Evolutionary conservation across 257 asterid genomes (phyloP), one percentile per base, ranked within the genome.

Genomic region (Anisodus tanguticus): DNA sequence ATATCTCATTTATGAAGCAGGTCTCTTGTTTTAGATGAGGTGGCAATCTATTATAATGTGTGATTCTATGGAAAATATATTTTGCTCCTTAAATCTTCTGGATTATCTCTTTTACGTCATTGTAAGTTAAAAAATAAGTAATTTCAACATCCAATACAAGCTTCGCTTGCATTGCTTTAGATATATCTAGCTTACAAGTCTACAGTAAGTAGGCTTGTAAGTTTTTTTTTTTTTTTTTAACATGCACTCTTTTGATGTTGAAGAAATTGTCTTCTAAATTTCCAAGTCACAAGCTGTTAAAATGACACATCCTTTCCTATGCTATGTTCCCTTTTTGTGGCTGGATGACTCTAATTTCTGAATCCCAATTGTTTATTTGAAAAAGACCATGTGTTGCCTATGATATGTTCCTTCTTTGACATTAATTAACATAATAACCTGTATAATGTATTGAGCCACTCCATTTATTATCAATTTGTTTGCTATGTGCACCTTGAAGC

Each of bases 1-100:
- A 62, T 13, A 1, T 26, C 82, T 86, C 12, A 70, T 80, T 43
- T 31, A 45, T 41, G 49, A 80, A 41, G 69, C 41, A 45, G 41
- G 64, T 82, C 31, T 26, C 35, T 51, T 53, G 22, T 82, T 64
- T 80, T 57, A 41, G 83, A 62, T 60, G 15, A 10, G 69, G 31
- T 26, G 68, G 85, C 11, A 67, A 51, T 74, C 22, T 74, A 19
- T 17, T 72, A 49, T 49, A 49, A 74, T 49, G 17, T 22, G 60
- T 49, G 43, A 10, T 49, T 74, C 80, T 49, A 51, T 74, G 80
- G 60, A 47, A 19, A 57, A 5, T 7, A 59, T 19, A 10, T 11
- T 74, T 71, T 74, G 2, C 43, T 49, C 43, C 17, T 9, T 49
- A 74, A 11, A 47, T 74, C 43, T 47, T 9, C 39, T n/a, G 59